A percentile compares a stretch with the other conserved stretches of the same genome.
Evolutionary conservation across 139 green algal genomes (phyloP).

Genomic region (Nannochloris sp.): DNA sequence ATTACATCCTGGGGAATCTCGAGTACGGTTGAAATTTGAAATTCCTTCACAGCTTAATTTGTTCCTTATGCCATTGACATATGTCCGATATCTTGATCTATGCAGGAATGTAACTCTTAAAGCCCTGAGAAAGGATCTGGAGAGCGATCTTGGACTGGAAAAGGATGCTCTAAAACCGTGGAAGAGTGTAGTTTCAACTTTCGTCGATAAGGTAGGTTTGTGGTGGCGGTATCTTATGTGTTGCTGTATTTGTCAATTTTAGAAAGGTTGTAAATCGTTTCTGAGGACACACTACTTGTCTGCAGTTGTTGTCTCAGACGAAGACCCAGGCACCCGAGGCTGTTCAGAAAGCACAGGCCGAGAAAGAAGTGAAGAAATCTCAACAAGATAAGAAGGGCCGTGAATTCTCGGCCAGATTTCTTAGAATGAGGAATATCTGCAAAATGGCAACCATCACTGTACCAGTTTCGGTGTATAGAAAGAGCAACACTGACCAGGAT

Average conservation of each 20-base stretch:
- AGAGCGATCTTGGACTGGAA: conserved; percentile 24
- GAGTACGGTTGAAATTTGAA: conserved; percentile 13
- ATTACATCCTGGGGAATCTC: conserved; percentile 21
- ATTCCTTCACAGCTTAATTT: not conserved
- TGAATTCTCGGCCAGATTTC: not conserved
- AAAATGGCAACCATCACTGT: conserved; percentile 23
- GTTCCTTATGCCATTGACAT: not conserved
- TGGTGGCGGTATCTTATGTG: too few relatives aligned
- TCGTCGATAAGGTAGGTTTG: conserved; percentile 21
- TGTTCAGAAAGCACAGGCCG: conserved; percentile 2
- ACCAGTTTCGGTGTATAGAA: conserved; percentile 21
- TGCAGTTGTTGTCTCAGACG: not conserved
- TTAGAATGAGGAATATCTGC: conserved; percentile 13
- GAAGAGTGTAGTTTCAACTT: conserved; percentile 14
- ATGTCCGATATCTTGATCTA: not conserved
- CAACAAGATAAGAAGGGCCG: conserved; percentile 10
- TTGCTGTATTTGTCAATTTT: too few relatives aligned
- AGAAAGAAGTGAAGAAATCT: not conserved
- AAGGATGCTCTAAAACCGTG: conserved; percentile 16
- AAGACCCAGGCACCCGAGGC: not conserved
- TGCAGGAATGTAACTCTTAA: conserved; percentile 19
- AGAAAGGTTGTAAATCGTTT: too few relatives aligned
- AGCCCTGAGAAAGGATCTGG: conserved; percentile 7
- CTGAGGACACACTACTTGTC: too few relatives aligned
- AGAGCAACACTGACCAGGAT: conserved; percentile 14